Conservation (phyloP, 495 filamentous ascomycete genomes). For the Trichocladium antarcticum region DNA sequence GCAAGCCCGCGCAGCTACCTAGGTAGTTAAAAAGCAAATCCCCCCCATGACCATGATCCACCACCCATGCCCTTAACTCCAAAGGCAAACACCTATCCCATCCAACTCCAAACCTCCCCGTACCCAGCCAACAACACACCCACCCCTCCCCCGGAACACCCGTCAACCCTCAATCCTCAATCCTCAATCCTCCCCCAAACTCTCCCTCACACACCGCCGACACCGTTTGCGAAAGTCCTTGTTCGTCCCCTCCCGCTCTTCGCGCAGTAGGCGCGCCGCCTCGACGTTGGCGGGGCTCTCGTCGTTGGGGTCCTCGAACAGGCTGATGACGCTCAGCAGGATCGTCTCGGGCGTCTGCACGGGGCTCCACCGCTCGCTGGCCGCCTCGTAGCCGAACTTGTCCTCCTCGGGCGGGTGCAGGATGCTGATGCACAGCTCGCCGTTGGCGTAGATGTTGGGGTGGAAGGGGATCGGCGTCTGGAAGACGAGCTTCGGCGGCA, state of each 20-base stretch:
- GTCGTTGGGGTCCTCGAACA: conserved; percentile 87
- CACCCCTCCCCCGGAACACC: background rate
- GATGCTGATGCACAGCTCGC: conserved; percentile 94
- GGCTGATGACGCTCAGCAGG: conserved; percentile 79
- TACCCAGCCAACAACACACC: background rate
- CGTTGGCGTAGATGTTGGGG: conserved; percentile 85
- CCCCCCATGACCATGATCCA: background rate
- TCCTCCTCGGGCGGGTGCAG: conserved; percentile 94
- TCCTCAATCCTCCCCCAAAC: conserved; percentile 59
- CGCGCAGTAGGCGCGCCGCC: conserved; percentile 76
- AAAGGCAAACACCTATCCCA: background rate
- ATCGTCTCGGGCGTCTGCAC: conserved; percentile 96
- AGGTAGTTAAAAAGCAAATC: too few species aligned
- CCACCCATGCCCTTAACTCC: too few species aligned
- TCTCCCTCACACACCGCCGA: conserved; percentile 69
- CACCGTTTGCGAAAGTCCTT: conserved; percentile 69
- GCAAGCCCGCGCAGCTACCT: too few species aligned
- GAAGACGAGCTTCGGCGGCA: conserved; percentile 89
- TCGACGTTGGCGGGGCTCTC: conserved; percentile 95
- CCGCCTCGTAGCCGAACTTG: conserved; percentile 86
- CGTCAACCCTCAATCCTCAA: too few species aligned
- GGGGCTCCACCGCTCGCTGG: conserved; percentile 91
- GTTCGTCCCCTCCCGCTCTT: conserved; percentile 50
- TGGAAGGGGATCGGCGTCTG: conserved; percentile 78
- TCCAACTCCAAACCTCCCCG: background rate